Percentiles rank a stretch among this genome's conserved stretches.
These are phyloP conservation scores for Myrica gale DNA, from an alignment of 306 rosid species.

Conservation along the genomic window DNA sequence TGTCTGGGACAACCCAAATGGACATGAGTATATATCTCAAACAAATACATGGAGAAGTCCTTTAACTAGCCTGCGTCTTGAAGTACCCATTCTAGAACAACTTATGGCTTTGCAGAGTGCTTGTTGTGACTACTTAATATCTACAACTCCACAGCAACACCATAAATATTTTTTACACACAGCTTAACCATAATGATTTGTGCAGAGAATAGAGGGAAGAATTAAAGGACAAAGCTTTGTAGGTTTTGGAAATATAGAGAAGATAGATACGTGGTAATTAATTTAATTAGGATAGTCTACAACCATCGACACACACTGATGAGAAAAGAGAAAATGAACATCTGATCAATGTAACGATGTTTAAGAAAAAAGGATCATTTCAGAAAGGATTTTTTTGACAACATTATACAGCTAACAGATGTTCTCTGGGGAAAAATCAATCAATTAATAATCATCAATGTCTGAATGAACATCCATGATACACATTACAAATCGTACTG, in stretches of 20 bases:
- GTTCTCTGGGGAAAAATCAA: slow-evolving; percentile 75
- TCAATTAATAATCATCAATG: slow-evolving; percentile 74
- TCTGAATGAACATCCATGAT: slow-evolving; percentile 67
- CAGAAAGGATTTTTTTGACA: slow-evolving; percentile 39
- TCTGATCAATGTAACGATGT: neutral
- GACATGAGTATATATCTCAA: neutral
- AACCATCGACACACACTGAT: neutral
- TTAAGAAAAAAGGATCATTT: slow-evolving; percentile 31
- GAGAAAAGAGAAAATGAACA: neutral
- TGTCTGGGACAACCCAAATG: neutral
- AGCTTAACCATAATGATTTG: neutral
- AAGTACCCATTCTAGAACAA: neutral
- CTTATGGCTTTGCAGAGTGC: neutral
- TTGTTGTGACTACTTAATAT: neutral
- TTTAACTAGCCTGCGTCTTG: neutral
- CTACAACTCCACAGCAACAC: neutral
- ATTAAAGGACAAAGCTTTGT: neutral
- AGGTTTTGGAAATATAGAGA: neutral
- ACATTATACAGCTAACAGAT: slow-evolving; percentile 48
- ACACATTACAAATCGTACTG: slow-evolving; percentile 78
- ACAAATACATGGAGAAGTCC: neutral
- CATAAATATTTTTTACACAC: neutral
- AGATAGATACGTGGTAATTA: neutral
- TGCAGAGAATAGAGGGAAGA: neutral
- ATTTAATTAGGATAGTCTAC: neutral